Conservation (phyloP, 192 early-diverging fungal genomes). For the Backusella australiensis region DNA sequence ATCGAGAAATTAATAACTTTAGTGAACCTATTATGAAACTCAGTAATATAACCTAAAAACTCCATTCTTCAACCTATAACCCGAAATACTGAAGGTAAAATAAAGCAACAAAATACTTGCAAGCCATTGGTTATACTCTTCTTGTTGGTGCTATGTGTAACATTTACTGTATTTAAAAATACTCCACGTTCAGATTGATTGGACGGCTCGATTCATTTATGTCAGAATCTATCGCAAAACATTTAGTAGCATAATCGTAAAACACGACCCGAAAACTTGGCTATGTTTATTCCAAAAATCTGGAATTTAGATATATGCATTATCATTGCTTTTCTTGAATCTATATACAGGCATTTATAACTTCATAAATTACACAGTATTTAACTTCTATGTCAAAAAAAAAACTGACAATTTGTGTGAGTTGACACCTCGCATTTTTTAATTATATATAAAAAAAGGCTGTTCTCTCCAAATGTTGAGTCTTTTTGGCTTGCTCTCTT, state of each 20-base stretch:
- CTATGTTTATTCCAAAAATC: no score
- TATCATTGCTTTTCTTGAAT: no score
- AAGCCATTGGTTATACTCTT: background rate
- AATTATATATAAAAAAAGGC: background rate
- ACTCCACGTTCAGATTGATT: background rate
- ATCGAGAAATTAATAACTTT: background rate
- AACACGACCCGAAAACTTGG: no score
- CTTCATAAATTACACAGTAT: no score
- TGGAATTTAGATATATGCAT: no score
- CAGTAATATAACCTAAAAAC: background rate
- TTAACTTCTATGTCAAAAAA: background rate
- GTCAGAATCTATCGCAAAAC: background rate
- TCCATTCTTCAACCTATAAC: background rate
- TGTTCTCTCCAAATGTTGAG: background rate
- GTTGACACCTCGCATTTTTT: background rate
- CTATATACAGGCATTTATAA: no score
- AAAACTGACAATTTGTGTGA: background rate
- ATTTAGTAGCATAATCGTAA: no score
- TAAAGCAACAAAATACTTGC: background rate
- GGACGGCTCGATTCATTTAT: background rate
- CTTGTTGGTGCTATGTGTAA: background rate
- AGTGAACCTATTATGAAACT: background rate
- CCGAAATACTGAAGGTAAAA: background rate
- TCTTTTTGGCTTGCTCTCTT: background rate
- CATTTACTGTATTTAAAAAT: background rate